Evolutionary conservation across 129 eudicot genomes (phyloP), one percentile per base, ranked within the genome.

Genomic region (sunflower (Helianthus annuus)): DNA sequence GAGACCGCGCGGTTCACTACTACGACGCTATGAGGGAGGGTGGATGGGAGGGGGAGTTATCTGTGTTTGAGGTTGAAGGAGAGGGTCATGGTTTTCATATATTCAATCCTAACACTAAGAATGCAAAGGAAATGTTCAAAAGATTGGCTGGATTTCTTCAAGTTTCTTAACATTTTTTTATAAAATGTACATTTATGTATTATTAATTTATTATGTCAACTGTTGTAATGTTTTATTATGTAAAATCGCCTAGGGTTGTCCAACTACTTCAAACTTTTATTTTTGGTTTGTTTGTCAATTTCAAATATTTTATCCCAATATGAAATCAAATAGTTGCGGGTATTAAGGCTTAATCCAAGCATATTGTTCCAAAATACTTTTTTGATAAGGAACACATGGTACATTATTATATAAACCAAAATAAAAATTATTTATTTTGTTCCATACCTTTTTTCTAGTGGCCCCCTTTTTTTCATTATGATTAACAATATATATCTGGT

Each of bases 21-120:
- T 70, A 32, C n/a, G 82, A 91, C 49, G 66, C 34, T 1, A 76
- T 91, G 70, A 78, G 42, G 73, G 72, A 71, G 71, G 81, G 88
- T 67, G 86, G 83, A 17, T 87, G 90, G 87, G 44, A 46, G 32
- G 89, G 12, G 12, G 76, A 81, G 40, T 59, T 74, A 42, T 76
- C 74, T 49, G 11, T 81, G 65, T 82, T 63, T 79, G 83, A 87
- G 52, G 79, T 68, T 40, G 71, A 84, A 82, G 88, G 81, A 16
- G 95, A 82, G 42, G 86, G 80, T 11, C 90, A 88, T 75, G 69
- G 74, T 16, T 88, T 88, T 62, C 88, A 88, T 15, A 12, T 85
- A 8, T 66, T 64, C 55, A 61, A 83, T 60, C 74, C 66, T 65
- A 68, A 80, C 4, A 39, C 56, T 61, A 76, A 75, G 17, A 88